Evolutionary conservation across 495 filamentous ascomycete species (phyloP).

Genomic region (Neurospora cerealis): DNA sequence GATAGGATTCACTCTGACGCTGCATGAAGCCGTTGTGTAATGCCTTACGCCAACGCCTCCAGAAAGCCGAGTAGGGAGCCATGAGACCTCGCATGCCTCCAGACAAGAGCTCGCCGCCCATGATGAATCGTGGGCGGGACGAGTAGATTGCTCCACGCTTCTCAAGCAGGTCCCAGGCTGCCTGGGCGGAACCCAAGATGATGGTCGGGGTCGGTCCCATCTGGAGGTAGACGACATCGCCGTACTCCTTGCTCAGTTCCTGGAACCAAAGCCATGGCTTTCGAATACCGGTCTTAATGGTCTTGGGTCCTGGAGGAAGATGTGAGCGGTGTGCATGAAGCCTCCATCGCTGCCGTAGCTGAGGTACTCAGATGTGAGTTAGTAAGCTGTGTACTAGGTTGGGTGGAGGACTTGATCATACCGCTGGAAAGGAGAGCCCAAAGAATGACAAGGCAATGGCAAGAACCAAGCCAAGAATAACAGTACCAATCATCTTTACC

Average conservation of each 20-base stretch:
- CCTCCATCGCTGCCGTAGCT: constrained; percentile 22
- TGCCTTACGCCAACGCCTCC: constrained; percentile 46
- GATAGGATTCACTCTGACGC: constrained; percentile 43
- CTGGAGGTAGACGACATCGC: constrained; percentile 54
- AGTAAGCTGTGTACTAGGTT: not conserved
- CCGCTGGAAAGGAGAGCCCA: not conserved
- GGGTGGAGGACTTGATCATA: not conserved
- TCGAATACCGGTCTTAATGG: constrained; percentile 21
- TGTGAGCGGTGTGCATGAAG: constrained; percentile 20
- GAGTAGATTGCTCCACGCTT: constrained; percentile 42
- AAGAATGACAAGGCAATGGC: not conserved
- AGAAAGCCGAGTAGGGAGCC: constrained; percentile 39
- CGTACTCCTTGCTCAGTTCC: constrained; percentile 42
- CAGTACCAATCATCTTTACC: not conserved
- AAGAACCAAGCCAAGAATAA: not conserved
- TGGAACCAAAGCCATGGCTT: constrained; percentile 54
- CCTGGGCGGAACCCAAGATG: constrained; percentile 50
- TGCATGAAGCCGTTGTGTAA: constrained; percentile 46
- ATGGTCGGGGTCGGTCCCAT: constrained; percentile 53
- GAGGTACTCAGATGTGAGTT: not conserved
- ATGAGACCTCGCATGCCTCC: constrained; percentile 40
- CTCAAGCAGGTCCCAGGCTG: constrained; percentile 45
- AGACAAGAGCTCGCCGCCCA: constrained; percentile 43
- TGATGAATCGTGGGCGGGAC: constrained; percentile 37
- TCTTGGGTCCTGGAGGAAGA: constrained; percentile 25